Evolutionary conservation across 805 yeast genomes (phyloP), one percentile per base, ranked within the genome.

Genomic region (Tetrapisispora phaffii): DNA sequence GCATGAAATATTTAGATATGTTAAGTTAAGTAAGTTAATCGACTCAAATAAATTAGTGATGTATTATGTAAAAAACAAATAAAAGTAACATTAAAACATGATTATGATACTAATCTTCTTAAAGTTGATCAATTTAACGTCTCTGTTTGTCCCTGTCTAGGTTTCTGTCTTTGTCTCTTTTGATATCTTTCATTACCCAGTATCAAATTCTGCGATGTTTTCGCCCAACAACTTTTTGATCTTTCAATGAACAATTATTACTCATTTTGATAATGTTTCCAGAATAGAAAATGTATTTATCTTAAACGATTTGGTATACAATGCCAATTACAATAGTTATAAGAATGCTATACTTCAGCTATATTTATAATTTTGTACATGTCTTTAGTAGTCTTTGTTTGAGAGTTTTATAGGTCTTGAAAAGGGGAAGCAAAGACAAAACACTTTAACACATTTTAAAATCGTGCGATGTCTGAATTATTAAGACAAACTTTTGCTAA

Each of bases 401-500:
- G n/a, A n/a, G n/a, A n/a, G 20, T n/a, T n/a, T 17, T 17, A 7
- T n/a, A 3, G 4, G 10, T n/a, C 12, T 17, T 19, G 3, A 34
- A 20, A 9, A 3, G 7, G 15, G 21, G 16, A 19, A 9, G 13
- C 10, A 17, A 12, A 20, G n/a, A 21, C 17, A 20, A 34, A 20
- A 21, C 2, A 8, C 8, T 34, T 34, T 4, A 9, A 21, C 24
- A 6, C 26, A 34, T n/a, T 19, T 8, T 34, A 21, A 12, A 19
- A 21, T 19, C n/a, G 3, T 10, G 22, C 13, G 17, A 64, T 64
- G 68, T 58, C 67, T 32, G 59, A 58, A 53, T 58, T 54, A 51
- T 60, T 77, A 44, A 76, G 70, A 65, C 72, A 74, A 50, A 74
- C 80, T 8, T 77, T 77, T 60, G 71, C 66, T n/a, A 68, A 71